Conservation (phyloP, 176 grass and related monocot genomes). For the Rhynchospora breviuscula region DNA sequence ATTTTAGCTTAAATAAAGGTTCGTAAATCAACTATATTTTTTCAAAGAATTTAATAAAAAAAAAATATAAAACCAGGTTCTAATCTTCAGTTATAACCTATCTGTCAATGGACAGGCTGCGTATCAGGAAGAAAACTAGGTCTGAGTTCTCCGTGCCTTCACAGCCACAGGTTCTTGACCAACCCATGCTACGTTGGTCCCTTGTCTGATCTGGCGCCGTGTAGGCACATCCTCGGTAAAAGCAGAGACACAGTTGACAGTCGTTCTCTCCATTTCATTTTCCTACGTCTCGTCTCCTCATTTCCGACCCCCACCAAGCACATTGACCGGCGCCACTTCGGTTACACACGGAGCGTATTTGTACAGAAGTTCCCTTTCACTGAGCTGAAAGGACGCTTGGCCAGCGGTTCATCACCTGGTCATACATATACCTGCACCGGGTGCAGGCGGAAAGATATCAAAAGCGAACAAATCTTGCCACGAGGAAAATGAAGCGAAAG, state of each 20-base stretch:
- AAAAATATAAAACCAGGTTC: neutral
- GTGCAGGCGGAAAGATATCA: neutral
- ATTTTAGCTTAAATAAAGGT: too few species aligned
- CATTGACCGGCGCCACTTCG: neutral
- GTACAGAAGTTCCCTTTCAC: neutral
- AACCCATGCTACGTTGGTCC: neutral
- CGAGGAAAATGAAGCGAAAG: constrained; percentile 12
- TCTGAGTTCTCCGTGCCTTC: neutral
- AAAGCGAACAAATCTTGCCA: constrained; percentile 11
- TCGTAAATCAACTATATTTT: too few species aligned
- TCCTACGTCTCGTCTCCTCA: neutral
- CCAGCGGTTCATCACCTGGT: neutral
- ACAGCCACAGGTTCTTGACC: constrained; percentile 1
- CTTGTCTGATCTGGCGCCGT: neutral
- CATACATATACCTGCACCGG: neutral
- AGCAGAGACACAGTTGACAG: neutral
- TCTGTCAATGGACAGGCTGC: neutral
- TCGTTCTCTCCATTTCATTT: neutral
- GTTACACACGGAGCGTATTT: neutral
- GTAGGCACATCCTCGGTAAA: neutral
- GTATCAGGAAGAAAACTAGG: neutral
- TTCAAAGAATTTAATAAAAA: too few species aligned
- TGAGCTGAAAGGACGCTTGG: neutral
- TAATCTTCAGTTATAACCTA: neutral
- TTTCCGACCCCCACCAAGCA: neutral